These are phyloP conservation scores for Vitis labrusca DNA, from an alignment of 164 flowering plant genomes.

Conservation along the genomic window DNA sequence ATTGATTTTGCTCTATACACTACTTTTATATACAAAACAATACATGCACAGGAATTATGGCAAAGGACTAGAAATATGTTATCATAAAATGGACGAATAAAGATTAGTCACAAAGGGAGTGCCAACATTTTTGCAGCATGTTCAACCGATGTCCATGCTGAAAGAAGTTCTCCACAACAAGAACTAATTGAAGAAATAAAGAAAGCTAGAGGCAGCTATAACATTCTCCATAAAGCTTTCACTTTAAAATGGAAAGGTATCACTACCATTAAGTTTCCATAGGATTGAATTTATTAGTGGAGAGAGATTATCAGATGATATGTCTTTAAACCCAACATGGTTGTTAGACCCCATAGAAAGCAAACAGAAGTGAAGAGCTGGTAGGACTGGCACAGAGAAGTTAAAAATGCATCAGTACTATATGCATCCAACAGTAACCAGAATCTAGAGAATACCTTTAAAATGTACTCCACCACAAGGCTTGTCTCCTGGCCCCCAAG, in stretches of 20 bases:
- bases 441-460: constrained; percentile 65
- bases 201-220: not conserved
- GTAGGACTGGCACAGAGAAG: no score
- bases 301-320: not conserved
- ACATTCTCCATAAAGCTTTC: not conserved
- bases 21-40: no score
- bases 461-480: constrained; percentile 75
- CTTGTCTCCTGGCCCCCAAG: constrained; percentile 73
- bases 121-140: not conserved
- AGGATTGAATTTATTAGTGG: not conserved
- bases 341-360: not conserved
- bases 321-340: not conserved
- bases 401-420: not conserved
- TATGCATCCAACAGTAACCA: not conserved
- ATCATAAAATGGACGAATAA: no score
- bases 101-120: no score
- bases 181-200: not conserved
- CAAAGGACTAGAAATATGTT: no score
- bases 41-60: not conserved
- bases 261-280: not conserved
- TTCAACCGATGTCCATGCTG: not conserved
- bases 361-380: not conserved
- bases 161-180: no score
- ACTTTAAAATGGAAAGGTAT: not conserved
- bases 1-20: no score